Evolutionary conservation across 2,329 filamentous ascomycete genomes (phyloP).

Genomic region (Fusarium bulbicola): DNA sequence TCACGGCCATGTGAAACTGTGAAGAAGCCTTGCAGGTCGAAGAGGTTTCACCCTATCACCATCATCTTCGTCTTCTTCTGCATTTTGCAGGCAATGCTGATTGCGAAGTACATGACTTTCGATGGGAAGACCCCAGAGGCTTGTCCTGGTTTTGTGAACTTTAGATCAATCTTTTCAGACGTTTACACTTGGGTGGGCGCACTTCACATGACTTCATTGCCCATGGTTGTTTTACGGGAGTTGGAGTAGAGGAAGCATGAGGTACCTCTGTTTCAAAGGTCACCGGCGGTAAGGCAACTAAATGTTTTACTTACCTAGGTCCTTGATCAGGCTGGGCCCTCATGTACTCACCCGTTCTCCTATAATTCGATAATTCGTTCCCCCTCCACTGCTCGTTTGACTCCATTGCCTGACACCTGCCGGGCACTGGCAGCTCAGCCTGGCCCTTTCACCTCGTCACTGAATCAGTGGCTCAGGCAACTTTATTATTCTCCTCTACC

Average conservation of each 20-base stretch:
- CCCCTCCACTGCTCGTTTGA: background rate
- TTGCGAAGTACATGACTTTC: conserved; percentile 17
- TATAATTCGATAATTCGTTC: background rate
- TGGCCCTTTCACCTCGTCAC: background rate
- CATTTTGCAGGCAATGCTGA: conserved; percentile 21
- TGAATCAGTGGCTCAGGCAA: background rate
- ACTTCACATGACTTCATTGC: conserved; percentile 17
- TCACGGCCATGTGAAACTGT: background rate
- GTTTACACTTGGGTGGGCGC: conserved; percentile 26
- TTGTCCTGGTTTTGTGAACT: conserved; percentile 34
- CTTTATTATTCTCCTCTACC: background rate
- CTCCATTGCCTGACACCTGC: background rate
- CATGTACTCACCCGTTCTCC: background rate
- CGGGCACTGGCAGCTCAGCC: background rate
- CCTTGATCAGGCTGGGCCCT: background rate
- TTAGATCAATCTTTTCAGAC: conserved; percentile 22
- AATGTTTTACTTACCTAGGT: background rate
- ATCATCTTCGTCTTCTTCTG: conserved; percentile 7
- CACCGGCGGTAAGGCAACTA: background rate
- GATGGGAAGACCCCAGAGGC: background rate
- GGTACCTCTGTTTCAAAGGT: background rate
- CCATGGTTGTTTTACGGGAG: conserved; percentile 16
- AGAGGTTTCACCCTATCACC: background rate
- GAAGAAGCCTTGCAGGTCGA: background rate
- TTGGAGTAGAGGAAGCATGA: background rate